Evolutionary conservation across 768 basidiomycete species (phyloP).

Genomic region (Tricholomella constricta): DNA sequence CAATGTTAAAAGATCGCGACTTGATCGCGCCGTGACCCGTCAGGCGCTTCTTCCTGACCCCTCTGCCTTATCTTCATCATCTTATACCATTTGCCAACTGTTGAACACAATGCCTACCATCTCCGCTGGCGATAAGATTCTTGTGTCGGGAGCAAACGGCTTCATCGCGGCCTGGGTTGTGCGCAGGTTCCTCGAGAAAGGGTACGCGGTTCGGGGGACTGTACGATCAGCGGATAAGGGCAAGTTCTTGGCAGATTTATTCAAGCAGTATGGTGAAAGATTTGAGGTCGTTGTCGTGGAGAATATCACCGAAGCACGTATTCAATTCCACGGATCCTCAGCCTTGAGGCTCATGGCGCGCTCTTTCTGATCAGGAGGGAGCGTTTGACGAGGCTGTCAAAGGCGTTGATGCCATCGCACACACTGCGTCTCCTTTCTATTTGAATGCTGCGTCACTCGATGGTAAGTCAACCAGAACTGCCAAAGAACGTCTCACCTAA

Average conservation of each 20-base stretch:
- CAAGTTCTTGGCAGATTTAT: slow-evolving; percentile 20
- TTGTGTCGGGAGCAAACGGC: slow-evolving; percentile 33
- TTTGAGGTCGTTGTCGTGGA: slow-evolving; percentile 27
- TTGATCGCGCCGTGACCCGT: too few species aligned
- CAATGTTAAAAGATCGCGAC: too few species aligned
- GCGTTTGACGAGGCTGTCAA: slow-evolving; percentile 75
- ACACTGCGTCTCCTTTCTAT: slow-evolving; percentile 63
- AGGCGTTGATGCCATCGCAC: slow-evolving; percentile 64
- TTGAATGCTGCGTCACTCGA: slow-evolving; percentile 40
- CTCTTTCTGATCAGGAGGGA: slow-evolving; percentile 39
- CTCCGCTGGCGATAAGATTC: slow-evolving; percentile 22
- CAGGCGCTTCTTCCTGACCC: neutral
- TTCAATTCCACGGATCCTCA: neutral
- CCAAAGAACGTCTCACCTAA: neutral
- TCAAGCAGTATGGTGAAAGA: slow-evolving; percentile 26
- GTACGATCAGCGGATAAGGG: slow-evolving; percentile 28
- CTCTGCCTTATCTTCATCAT: neutral
- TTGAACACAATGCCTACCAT: slow-evolving; percentile 23
- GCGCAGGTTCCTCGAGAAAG: slow-evolving; percentile 27
- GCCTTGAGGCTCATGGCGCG: neutral
- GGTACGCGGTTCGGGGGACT: slow-evolving; percentile 29
- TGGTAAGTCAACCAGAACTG: slow-evolving; percentile 5
- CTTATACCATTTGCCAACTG: neutral
- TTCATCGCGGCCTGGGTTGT: slow-evolving; percentile 33
- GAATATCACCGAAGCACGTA: slow-evolving; percentile 24